These are phyloP conservation scores for Crithidia bombi DNA, from an alignment of 208 protist species.

Conservation along the genomic window DNA sequence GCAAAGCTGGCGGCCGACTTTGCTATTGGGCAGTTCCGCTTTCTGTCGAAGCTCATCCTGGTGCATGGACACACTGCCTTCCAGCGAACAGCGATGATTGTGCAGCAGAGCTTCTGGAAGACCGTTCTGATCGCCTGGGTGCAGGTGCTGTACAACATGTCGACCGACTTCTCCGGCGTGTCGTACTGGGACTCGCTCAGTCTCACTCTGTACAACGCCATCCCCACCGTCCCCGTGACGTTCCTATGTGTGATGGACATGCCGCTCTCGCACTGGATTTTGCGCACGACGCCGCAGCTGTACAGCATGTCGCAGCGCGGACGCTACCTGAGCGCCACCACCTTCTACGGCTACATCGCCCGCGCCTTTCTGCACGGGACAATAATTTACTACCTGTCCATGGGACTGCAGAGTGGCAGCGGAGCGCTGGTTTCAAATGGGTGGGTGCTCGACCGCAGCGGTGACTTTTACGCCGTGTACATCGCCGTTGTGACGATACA, in stretches of 20 bases:
- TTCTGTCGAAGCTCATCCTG: slow-evolving; percentile 89
- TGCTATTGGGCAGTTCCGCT: slow-evolving; percentile 90
- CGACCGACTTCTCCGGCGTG: slow-evolving; percentile 77
- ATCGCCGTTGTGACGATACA: slow-evolving; percentile 84
- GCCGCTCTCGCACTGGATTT: slow-evolving; percentile 57
- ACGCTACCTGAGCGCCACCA: slow-evolving; percentile 67
- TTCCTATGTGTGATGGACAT: slow-evolving; percentile 90
- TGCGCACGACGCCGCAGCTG: slow-evolving; percentile 64
- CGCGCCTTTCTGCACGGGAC: slow-evolving; percentile 77
- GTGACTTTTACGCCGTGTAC: slow-evolving; percentile 84
- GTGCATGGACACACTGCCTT: slow-evolving; percentile 95
- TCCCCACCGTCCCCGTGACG: slow-evolving; percentile 84
- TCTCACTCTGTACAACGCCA: slow-evolving; percentile 88
- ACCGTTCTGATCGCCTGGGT: slow-evolving; percentile 92
- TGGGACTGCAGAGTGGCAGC: slow-evolving; percentile 37
- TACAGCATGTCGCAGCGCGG: slow-evolving; percentile 73
- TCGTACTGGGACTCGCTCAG: slow-evolving; percentile 91
- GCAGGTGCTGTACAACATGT: slow-evolving; percentile 91
- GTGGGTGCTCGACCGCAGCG: slow-evolving; percentile 52
- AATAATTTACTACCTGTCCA: slow-evolving; percentile 67
- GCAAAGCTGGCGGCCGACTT: slow-evolving; percentile 92
- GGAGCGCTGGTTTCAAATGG: slow-evolving; percentile 41
- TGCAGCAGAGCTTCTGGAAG: slow-evolving; percentile 98
- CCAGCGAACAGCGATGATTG: slow-evolving; percentile 88
- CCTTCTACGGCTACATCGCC: slow-evolving; percentile 83